Percentiles rank a stretch among this genome's conserved stretches.
phyloP scores from a whole-genome alignment of 179 eudicot species.

The Drosera spatulata region DNA sequence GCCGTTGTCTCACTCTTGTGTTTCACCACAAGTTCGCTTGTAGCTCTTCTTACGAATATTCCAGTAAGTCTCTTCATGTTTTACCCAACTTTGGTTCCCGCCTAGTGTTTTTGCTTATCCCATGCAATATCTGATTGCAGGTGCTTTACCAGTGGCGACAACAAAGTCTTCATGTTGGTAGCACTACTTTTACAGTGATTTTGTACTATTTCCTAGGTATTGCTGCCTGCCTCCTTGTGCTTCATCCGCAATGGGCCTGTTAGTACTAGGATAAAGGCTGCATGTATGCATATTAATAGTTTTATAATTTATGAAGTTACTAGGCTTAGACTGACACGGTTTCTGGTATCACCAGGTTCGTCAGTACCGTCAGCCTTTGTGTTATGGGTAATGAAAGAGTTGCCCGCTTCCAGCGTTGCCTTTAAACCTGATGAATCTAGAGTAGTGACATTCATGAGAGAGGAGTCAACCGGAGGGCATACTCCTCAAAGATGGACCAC shows the following conservation, averaged over 20 bases:
- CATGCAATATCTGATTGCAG: conserved; percentile 28
- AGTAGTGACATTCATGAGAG: conserved; percentile 61
- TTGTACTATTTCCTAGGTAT: conserved; percentile 77
- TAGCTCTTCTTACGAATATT: conserved; percentile 67
- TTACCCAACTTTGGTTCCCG: neutral
- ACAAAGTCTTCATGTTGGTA: conserved; percentile 20
- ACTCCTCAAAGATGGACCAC: conserved; percentile 64
- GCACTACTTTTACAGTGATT: conserved; percentile 47
- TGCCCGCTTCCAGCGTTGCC: conserved; percentile 48
- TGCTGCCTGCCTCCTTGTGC: neutral
- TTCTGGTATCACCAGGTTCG: conserved; percentile 39
- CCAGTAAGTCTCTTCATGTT: conserved; percentile 41
- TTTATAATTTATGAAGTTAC: conserved; percentile 1
- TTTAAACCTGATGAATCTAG: conserved; percentile 44
- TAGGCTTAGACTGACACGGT: conserved; percentile 4
- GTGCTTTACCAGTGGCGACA: conserved; percentile 62
- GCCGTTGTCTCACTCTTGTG: conserved; percentile 68
- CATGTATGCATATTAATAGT: neutral
- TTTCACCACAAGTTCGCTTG: conserved; percentile 68
- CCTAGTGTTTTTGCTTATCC: conserved; percentile 1
- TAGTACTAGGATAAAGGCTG: neutral
- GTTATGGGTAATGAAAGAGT: conserved; percentile 84
- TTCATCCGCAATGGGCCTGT: neutral
- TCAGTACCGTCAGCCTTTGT: conserved; percentile 77
- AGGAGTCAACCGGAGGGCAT: conserved; percentile 30